Percentiles rank a stretch among this genome's conserved stretches.
These are phyloP conservation scores for Oryza longistaminata DNA, from an alignment of 176 grass and related monocot species.

Conservation along the genomic window DNA sequence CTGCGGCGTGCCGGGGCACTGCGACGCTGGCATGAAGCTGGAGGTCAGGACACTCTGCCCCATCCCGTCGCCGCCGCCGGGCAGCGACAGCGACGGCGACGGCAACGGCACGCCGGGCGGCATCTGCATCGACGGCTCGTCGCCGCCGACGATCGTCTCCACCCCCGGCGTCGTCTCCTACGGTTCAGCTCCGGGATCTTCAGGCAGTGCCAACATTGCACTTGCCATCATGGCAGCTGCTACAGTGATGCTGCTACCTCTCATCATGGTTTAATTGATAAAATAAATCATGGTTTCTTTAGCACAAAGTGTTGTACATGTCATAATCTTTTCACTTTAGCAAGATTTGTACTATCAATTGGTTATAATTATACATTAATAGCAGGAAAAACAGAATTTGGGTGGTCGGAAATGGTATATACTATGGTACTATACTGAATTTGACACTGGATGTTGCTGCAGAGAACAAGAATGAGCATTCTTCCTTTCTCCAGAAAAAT, in stretches of 20 bases:
- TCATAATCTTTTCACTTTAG: too few species aligned
- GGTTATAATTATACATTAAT: too few species aligned
- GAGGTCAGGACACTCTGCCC: neutral
- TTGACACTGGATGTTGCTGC: conserved; percentile 27
- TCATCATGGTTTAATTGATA: neutral
- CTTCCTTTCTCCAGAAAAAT: conserved; percentile 47
- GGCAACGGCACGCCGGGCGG: neutral
- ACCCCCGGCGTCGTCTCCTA: neutral
- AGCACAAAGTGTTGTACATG: neutral
- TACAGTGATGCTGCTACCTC: neutral
- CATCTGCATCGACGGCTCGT: neutral
- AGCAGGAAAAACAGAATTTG: neutral
- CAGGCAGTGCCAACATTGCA: neutral
- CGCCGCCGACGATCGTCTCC: conserved; percentile 9
- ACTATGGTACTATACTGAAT: neutral
- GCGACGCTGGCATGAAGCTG: conserved; percentile 32
- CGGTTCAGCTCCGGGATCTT: neutral
- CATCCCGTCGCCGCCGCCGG: neutral
- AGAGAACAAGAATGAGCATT: conserved; percentile 49
- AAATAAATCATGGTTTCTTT: neutral
- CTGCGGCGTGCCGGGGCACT: conserved; percentile 32
- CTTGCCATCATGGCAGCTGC: neutral
- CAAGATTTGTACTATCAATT: neutral
- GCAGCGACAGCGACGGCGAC: neutral
- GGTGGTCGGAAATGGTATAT: neutral